Percentiles rank a stretch among this genome's conserved stretches.
These are phyloP conservation scores for Penicillium verrucosum DNA, from an alignment of 2,329 filamentous ascomycete genomes.

Conservation along the genomic window DNA sequence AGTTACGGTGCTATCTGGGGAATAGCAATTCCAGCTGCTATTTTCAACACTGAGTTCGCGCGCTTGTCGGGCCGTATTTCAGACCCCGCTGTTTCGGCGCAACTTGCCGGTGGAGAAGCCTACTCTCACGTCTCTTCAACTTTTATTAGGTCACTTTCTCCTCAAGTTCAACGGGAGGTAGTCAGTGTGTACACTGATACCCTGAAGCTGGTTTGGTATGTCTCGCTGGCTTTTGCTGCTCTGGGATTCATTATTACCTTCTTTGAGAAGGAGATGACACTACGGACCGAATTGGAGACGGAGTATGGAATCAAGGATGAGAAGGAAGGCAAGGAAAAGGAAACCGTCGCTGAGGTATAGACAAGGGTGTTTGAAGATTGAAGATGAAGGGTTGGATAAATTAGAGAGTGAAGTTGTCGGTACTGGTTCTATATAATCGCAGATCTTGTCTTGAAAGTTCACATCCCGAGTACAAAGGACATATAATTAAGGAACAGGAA, in stretches of 20 bases:
- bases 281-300: neutral
- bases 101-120: neutral
- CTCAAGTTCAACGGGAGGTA: neutral
- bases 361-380: neutral
- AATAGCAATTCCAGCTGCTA: slow-evolving; percentile 22
- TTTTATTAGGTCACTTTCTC: neutral
- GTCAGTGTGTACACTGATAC: neutral
- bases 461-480: too few relatives aligned
- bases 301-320: neutral
- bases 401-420: neutral
- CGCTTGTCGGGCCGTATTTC: neutral
- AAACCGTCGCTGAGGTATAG: neutral
- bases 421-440: too few relatives aligned
- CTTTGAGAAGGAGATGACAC: neutral
- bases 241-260: neutral
- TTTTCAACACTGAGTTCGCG: slow-evolving; percentile 32
- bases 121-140: neutral
- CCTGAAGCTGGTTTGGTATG: neutral
- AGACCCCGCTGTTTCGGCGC: neutral
- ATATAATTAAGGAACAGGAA: too few relatives aligned
- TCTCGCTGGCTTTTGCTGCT: neutral
- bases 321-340: neutral
- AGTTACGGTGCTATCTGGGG: slow-evolving; percentile 31
- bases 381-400: neutral
- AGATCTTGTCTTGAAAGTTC: too few relatives aligned